Evolutionary conservation across 1,139 yeast genomes (phyloP), one percentile per base, ranked within the genome.

Genomic region (Saccharomyces hybrid): DNA sequence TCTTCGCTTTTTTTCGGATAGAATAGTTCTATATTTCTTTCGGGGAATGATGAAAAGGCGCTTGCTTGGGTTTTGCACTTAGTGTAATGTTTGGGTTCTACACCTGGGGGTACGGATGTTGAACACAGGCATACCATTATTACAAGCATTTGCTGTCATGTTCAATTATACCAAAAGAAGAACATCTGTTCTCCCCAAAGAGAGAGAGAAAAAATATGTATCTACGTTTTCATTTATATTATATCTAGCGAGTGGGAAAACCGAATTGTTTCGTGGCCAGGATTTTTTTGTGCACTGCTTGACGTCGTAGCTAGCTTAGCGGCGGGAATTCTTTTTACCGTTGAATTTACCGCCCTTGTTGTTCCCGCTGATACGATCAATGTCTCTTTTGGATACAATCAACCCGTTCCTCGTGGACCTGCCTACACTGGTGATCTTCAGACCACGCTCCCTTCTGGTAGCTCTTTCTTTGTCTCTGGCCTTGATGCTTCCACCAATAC

Each of bases 351-450:
- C 44, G 11, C 51, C 42, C 27, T 49, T 51, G 42, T 50, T 47
- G 32, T 53, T 60, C 0, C 76, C 73, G 49, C 71, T 72, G 44
- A 78, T 70, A 55, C 82, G 75, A 32, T 77, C 81, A 55, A 89
- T 84, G 51, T 91, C 97, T 16, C 73, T 73, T 59, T 82, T 80
- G 11, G 90, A 81, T 32, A 91, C 79, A n/a, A 84, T 77, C 60
- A 91, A 75, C 2, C 98, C 98, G 62, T 88, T 86, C 62, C 86
- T 77, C 0, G 97, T 89, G 32, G 84, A 80, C 65, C 77, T 81
- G 27, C 99, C 99, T 44, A 91, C 81, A 21, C 83, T 77, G 59
- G 86, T 78, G 59, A 93, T 85, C 71, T 84, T 81, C 60, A 91
- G 78, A 1, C 98, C 98, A 57, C 88, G 78, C 63, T 88, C 86